Base-by-base conservation (phyloP, 73 alveolate genomes). In the Loxodes magnus region DNA sequence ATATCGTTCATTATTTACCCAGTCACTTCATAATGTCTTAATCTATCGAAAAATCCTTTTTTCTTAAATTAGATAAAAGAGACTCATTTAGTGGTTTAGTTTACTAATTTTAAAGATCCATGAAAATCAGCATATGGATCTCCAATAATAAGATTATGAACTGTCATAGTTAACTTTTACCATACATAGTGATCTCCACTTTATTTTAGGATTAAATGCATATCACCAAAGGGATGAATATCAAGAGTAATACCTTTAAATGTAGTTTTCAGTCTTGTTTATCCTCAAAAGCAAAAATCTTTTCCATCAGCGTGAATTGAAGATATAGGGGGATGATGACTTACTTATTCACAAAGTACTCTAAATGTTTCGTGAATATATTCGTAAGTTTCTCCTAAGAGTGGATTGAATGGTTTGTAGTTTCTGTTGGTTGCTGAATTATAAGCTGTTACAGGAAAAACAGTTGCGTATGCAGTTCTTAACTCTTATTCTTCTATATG, bases 291-390 rank as follows among this genome's bases (percentile, higher is more conserved):
- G 36, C 43, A 57, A 56, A 43, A 73, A 27, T 56, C 82, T 29
- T 60, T 52, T 4, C 87, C 88, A 43, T 70, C 87, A 2, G 60
- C 71, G 50, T 37, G 64, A 14, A 64, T 67, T 0, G 96, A 96
- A 2, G 90, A 42, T 26, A 90, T 82, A 7, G 98, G 96, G 7
- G 98, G 98, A 35, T 90, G 98, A 68, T 89, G 98, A 24, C 89
- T 56, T 7, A 89, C 98, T 49, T 89, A 77, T 39, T 89, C 98
- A 4, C 94, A 77, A 4, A 85, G 26, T 39, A 44, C 69, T 35
- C 87, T 71, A 50, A 56, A 89, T 5, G 51, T 48, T 16, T 55
- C 41, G 28, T 73, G 72, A 3, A 69, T 55, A 35, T 74, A 64
- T 66, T 88, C 98, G 42, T 28, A 88, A 0, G 98, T 84, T 75